phyloP scores from a whole-genome alignment of 2,329 filamentous ascomycete species.

The Pseudocercospora fuligena region DNA sequence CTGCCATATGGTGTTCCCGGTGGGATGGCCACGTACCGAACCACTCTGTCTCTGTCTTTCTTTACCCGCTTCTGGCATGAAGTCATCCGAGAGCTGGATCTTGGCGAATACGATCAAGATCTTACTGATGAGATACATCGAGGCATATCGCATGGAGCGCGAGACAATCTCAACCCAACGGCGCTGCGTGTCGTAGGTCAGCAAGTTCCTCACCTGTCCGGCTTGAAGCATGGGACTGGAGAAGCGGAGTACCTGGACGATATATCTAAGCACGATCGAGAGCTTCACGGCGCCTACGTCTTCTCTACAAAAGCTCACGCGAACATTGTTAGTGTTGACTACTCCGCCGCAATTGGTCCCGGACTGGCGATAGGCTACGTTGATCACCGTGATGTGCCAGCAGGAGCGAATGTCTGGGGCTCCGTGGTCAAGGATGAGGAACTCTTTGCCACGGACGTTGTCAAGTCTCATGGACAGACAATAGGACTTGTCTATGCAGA shows the following conservation, averaged over 20 bases:
- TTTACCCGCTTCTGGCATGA: not conserved
- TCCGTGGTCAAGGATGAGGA: not conserved
- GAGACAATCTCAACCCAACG: constrained; percentile 92
- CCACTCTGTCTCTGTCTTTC: not conserved
- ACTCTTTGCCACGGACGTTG: not conserved
- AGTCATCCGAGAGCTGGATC: not conserved
- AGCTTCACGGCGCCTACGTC: not conserved
- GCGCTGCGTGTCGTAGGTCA: constrained; percentile 80
- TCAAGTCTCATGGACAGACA: not conserved
- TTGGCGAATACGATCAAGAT: not conserved
- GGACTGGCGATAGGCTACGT: not conserved
- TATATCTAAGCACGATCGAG: not conserved
- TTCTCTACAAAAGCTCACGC: not conserved
- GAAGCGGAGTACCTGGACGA: not conserved
- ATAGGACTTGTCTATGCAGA: not conserved
- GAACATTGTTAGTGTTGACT: not conserved
- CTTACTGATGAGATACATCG: constrained; percentile 52
- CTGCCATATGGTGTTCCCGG: not conserved
- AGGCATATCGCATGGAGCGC: constrained; percentile 89
- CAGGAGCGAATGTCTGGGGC: not conserved
- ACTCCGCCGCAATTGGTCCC: not conserved
- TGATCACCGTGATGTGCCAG: not conserved
- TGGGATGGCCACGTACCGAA: not conserved
- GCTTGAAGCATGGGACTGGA: constrained; percentile 61
- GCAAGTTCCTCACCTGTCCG: constrained; percentile 78